Base-by-base conservation (phyloP, 192 early-diverging fungal genomes). In the Gryganskiella cystojenkinii region DNA sequence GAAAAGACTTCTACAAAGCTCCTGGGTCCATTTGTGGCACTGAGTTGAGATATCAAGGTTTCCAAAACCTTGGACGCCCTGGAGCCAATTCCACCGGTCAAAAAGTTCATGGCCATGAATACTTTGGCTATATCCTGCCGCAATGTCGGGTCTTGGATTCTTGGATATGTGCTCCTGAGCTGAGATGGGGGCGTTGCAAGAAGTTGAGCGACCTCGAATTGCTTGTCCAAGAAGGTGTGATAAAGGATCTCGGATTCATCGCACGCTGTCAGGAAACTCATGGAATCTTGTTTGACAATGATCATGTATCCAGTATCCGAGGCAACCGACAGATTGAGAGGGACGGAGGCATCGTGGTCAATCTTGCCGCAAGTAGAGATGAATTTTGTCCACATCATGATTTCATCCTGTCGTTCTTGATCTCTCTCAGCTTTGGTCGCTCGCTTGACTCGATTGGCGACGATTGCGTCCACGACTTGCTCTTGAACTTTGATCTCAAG, bases 201-300 rank as follows among this genome's bases (percentile, higher is more conserved):
- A 28, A 78, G 69, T 10, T 78, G 65, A 4, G 66, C 61, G 20
- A 67, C 56, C 31, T 78, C 74, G 24, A 64, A 78, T 31, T 78
- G 74, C 22, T 57, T 50, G 60, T 78, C 74, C 47, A 63, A 53
- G 49, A 78, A 78, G 4, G 74, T 78, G 24, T 78, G 74, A 24
- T 69, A 69, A 4, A 78, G 43, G 11, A 78, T 68, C 47, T 78
- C 74, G 0, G 74, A 78, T 37, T 78, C 74, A 43, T 78, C 74
- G n/a, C 74, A 78, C 7, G 74, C 74, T 9, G 66, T 67, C 25
- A 78, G 22, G 33, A 78, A 78, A 49, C 74, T 78, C 22, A 78
- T 27, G 1, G 74, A 42, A 22, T 69, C 61, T 31, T 78, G 74
- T 45, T 78, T 78, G 24, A 78, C 56, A 3, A 78, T 30, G 27